phyloP scores from a whole-genome alignment of 352 stramenopile species.

The Phytophthora tubulina region DNA sequence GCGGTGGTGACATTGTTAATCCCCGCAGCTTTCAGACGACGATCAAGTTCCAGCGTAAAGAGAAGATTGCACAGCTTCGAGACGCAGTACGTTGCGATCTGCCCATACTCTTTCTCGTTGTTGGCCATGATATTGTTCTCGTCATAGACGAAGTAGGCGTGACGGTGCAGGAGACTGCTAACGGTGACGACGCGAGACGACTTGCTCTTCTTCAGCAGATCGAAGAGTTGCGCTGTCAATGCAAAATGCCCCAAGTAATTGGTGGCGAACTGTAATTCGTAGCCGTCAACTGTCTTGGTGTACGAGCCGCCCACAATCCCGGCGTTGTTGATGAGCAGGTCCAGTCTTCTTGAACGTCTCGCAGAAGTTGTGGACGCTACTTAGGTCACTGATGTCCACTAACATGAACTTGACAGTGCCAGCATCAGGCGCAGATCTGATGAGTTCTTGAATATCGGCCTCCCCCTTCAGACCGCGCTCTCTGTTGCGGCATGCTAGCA shows the following conservation, averaged over 20 bases:
- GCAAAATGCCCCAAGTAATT: constrained; percentile 73
- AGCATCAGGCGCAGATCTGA: not conserved
- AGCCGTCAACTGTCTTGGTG: constrained; percentile 45
- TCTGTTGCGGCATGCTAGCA: constrained; percentile 50
- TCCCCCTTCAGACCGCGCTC: constrained; percentile 31
- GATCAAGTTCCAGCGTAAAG: constrained; percentile 58
- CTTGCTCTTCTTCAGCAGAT: constrained; percentile 37
- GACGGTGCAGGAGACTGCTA: constrained; percentile 51
- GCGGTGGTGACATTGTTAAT: constrained; percentile 36
- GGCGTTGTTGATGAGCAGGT: constrained; percentile 77
- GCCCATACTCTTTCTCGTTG: constrained; percentile 32
- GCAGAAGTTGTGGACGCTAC: constrained; percentile 55
- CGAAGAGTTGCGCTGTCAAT: constrained; percentile 56
- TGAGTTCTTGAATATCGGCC: constrained; percentile 18
- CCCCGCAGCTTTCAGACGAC: constrained; percentile 35
- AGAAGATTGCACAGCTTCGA: constrained; percentile 68
- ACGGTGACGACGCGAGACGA: constrained; percentile 52
- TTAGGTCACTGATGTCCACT: constrained; percentile 54
- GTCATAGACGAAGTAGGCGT: constrained; percentile 22
- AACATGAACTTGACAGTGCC: constrained; percentile 56
- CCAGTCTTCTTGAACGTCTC: constrained; percentile 46
- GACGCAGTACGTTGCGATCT: constrained; percentile 44
- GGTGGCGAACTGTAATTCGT: constrained; percentile 66
- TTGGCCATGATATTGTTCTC: constrained; percentile 34
- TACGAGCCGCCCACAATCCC: constrained; percentile 53